Percentiles rank a stretch among this genome's conserved stretches.
phyloP scores from a whole-genome alignment of 2,329 filamentous ascomycete genomes.

The Blastomyces emzantsi region DNA sequence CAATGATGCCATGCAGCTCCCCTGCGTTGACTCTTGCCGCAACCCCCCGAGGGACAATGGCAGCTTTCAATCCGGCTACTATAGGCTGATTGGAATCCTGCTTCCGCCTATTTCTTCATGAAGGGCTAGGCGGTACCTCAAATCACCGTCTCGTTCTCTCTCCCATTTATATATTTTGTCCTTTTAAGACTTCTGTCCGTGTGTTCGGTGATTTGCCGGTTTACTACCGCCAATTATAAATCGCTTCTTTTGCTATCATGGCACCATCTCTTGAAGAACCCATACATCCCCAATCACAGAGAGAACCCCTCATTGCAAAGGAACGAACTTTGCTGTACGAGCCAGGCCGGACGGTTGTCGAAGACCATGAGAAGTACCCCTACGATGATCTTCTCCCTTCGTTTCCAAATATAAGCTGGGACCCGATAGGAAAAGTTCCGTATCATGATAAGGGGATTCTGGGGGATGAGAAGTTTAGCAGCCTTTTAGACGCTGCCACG shows the following conservation, averaged over 20 bases:
- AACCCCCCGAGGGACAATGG: not conserved
- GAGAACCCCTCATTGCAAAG: not conserved
- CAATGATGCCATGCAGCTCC: not conserved
- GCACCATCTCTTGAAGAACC: slow-evolving; percentile 1
- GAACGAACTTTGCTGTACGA: not conserved
- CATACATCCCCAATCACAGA: not conserved
- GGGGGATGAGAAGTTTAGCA: slow-evolving; percentile 47
- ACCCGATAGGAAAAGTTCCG: slow-evolving; percentile 39
- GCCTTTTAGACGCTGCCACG: slow-evolving; percentile 44
- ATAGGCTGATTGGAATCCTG: not conserved
- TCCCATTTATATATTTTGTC: not conserved
- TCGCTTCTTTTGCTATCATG: not conserved
- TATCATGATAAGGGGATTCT: slow-evolving; percentile 48
- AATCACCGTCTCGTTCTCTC: not conserved
- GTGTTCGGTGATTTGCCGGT: too few relatives aligned
- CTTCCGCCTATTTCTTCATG: not conserved
- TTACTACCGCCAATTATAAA: not conserved
- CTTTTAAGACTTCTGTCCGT: not conserved
- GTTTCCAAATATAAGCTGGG: slow-evolving; percentile 30
- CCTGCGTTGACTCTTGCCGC: not conserved
- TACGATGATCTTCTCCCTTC: not conserved
- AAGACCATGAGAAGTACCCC: not conserved
- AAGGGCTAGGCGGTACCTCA: not conserved
- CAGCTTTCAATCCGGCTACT: not conserved
- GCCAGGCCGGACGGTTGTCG: not conserved